A percentile compares a stretch with the other conserved stretches of the same genome.
These are phyloP conservation scores for Trametes pubescens DNA, from an alignment of 1,284 basidiomycete species.

Conservation along the genomic window DNA sequence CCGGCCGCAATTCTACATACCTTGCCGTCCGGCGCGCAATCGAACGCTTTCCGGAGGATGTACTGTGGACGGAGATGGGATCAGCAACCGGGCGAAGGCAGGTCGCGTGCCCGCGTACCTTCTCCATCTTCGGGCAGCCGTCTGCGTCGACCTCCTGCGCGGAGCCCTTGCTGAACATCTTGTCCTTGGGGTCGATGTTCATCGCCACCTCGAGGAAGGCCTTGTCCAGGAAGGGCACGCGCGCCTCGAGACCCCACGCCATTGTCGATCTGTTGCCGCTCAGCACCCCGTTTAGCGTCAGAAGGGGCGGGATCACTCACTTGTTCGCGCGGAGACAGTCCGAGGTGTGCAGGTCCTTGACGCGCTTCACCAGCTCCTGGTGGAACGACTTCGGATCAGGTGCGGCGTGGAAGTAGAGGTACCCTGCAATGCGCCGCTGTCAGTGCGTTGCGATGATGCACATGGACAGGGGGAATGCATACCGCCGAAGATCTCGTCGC, in stretches of 20 bases:
- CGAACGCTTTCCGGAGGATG: conserved; percentile 97
- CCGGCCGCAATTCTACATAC: conserved; percentile 44
- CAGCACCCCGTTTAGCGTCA: neutral
- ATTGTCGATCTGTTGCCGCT: conserved; percentile 82
- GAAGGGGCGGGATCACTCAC: conserved; percentile 48
- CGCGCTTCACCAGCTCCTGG: conserved; percentile 93
- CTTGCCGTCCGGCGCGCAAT: conserved; percentile 86
- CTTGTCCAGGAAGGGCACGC: conserved; percentile 99
- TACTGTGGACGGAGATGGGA: conserved; percentile 61
- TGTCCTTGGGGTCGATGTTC: conserved; percentile 89
- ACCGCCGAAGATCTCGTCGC: conserved; percentile 98
- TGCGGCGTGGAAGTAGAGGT: conserved; percentile 99
- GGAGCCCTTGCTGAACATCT: conserved; percentile 90
- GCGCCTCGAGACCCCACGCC: conserved; percentile 99
- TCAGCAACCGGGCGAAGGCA: conserved; percentile 8
- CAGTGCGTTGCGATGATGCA: neutral
- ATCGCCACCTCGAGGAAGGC: conserved; percentile 94
- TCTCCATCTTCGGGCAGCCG: conserved; percentile 92
- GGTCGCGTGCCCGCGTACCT: conserved; percentile 55
- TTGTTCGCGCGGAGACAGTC: conserved; percentile 99
- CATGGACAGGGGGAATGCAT: conserved; percentile 33
- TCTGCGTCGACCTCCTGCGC: conserved; percentile 84
- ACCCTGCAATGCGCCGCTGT: conserved; percentile 61
- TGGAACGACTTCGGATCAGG: conserved; percentile 92
- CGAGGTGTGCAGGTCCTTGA: conserved; percentile 98